Evolutionary conservation across 2,329 filamentous ascomycete genomes (phyloP).

Genomic region (Microascus cirrosus): DNA sequence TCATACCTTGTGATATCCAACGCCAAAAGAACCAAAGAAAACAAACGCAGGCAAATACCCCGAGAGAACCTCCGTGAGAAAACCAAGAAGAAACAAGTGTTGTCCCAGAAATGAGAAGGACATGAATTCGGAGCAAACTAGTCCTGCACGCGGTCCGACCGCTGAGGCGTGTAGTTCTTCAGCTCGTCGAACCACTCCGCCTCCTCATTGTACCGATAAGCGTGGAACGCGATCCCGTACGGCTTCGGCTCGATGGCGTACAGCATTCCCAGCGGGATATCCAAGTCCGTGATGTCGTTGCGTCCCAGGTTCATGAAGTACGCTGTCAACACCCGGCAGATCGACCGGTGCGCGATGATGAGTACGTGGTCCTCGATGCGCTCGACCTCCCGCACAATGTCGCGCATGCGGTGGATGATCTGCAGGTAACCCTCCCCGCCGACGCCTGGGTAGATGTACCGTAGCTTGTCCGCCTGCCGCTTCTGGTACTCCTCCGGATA

Average conservation of each 20-base stretch:
- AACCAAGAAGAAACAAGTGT: neutral
- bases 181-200: conserved; percentile 75
- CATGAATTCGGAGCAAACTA: neutral
- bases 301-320: conserved; percentile 92
- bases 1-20: neutral
- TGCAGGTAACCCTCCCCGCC: conserved; percentile 95
- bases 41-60: neutral
- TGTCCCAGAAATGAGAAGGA: neutral
- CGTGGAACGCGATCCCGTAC: conserved; percentile 94
- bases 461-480: conserved; percentile 76
- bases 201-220: conserved; percentile 76
- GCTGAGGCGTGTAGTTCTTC: conserved; percentile 68
- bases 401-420: conserved; percentile 86
- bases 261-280: conserved; percentile 85
- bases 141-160: conserved; percentile 23
- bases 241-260: conserved; percentile 96
- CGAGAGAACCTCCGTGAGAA: neutral
- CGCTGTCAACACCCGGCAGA: conserved; percentile 83
- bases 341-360: conserved; percentile 83
- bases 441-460: conserved; percentile 92
- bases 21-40: neutral
- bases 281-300: conserved; percentile 86
- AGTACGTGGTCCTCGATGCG: conserved; percentile 93
- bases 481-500: conserved; percentile 73
- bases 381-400: conserved; percentile 95